Percentiles rank a stretch among this genome's conserved stretches.
Conservation (phyloP, 1,284 basidiomycete species). For the Cutaneotrichosporon sp. region DNA sequence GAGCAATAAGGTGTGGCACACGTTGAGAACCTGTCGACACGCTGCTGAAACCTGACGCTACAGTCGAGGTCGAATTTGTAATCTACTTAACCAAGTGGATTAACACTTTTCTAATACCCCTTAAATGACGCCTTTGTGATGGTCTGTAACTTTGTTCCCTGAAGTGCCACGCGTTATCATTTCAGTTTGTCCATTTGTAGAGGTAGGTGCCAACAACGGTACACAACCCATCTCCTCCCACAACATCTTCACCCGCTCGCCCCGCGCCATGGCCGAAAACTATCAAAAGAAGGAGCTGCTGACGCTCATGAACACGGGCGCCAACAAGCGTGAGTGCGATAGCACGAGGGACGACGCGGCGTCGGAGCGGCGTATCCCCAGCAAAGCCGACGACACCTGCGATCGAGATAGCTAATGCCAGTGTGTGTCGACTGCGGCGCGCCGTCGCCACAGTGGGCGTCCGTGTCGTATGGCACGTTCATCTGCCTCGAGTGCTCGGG, state of each 20-base stretch:
- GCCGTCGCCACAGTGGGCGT: conserved; percentile 89
- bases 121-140: too few relatives aligned
- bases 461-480: conserved; percentile 61
- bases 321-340: conserved; percentile 57
- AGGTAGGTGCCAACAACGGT: too few relatives aligned
- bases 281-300: conserved; percentile 58
- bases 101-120: too few relatives aligned
- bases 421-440: conserved; percentile 74
- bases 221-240: too few relatives aligned
- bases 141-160: too few relatives aligned
- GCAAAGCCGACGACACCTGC: neutral
- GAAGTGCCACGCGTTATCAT: too few relatives aligned
- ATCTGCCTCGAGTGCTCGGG: conserved; percentile 89
- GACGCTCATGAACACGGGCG: conserved; percentile 65
- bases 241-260: neutral
- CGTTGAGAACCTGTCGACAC: too few relatives aligned
- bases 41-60: too few relatives aligned
- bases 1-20: too few relatives aligned
- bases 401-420: conserved; percentile 16
- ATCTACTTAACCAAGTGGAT: too few relatives aligned
- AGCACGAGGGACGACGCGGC: neutral
- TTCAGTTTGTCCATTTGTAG: too few relatives aligned
- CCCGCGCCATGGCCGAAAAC: conserved; percentile 53
- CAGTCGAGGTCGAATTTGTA: too few relatives aligned
- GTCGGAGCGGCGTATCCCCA: neutral